Percentiles rank a stretch among this genome's conserved stretches.
phyloP scores from a whole-genome alignment of 768 basidiomycete species.

The Boletus sp. region DNA sequence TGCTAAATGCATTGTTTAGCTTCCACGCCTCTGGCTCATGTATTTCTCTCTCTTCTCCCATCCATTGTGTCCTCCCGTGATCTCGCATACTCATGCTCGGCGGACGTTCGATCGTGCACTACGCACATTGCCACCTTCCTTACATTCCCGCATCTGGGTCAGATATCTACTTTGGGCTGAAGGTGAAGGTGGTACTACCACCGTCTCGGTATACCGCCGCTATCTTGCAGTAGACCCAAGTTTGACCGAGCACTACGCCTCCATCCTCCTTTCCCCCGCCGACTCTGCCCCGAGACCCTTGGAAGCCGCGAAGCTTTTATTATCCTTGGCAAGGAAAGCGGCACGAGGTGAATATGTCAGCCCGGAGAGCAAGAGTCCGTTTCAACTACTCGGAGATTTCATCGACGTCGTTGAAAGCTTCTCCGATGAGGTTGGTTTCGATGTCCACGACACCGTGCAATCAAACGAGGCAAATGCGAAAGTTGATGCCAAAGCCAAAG shows the following conservation, averaged over 20 bases:
- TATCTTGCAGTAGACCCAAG: constrained; percentile 82
- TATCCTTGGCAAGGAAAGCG: constrained; percentile 82
- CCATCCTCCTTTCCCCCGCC: constrained; percentile 58
- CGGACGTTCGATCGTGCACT: constrained; percentile 93
- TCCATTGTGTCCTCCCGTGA: constrained; percentile 77
- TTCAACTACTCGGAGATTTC: constrained; percentile 90
- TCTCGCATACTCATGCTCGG: constrained; percentile 89
- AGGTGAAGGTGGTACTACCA: constrained; percentile 71
- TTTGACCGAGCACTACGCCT: constrained; percentile 75
- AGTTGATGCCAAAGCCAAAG: constrained; percentile 45
- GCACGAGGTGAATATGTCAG: constrained; percentile 79
- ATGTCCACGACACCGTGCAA: constrained; percentile 67
- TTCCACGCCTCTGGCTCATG: constrained; percentile 92
- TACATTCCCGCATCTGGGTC: constrained; percentile 91
- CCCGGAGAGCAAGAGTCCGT: constrained; percentile 92
- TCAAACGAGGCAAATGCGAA: constrained; percentile 52
- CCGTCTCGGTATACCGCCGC: constrained; percentile 81
- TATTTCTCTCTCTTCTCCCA: constrained; percentile 91
- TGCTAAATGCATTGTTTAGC: constrained; percentile 41
- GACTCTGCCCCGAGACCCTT: constrained; percentile 74
- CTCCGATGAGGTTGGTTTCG: constrained; percentile 90
- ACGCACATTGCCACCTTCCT: constrained; percentile 88
- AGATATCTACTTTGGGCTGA: constrained; percentile 94
- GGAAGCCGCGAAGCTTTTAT: constrained; percentile 88
- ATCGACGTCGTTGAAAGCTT: constrained; percentile 88